Percentiles rank a stretch among this genome's conserved stretches.
Evolutionary conservation across 2,329 filamentous ascomycete species (phyloP).

Genomic region (Aspergillus puulaauensis): DNA sequence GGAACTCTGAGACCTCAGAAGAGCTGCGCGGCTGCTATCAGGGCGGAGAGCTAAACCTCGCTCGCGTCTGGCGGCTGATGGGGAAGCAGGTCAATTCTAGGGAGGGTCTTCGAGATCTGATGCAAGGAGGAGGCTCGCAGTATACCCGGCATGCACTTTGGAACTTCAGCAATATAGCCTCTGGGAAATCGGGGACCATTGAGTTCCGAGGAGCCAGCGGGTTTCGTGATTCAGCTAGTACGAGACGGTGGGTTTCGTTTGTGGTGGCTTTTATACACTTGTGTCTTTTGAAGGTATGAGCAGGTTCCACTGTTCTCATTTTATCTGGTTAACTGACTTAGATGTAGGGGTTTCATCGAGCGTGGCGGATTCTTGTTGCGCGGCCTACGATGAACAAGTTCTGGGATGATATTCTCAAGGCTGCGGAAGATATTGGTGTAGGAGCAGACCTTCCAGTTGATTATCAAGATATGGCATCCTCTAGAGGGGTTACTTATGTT

Average conservation of each 20-base stretch:
- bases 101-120: neutral
- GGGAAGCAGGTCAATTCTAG: neutral
- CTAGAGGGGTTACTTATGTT: too few relatives aligned
- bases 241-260: neutral
- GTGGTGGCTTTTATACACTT: neutral
- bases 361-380: too few relatives aligned
- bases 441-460: too few relatives aligned
- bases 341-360: too few relatives aligned
- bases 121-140: neutral
- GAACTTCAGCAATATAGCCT: neutral
- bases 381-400: too few relatives aligned
- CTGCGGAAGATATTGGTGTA: too few relatives aligned
- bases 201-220: neutral
- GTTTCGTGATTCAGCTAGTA: neutral
- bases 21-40: too few relatives aligned
- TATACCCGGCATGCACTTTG: neutral
- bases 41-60: too few relatives aligned
- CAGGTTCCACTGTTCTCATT: fast-evolving
- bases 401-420: too few relatives aligned
- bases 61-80: too few relatives aligned
- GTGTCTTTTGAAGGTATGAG: neutral
- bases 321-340: too few relatives aligned
- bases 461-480: too few relatives aligned
- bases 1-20: neutral
- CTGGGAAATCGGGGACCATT: neutral